These are phyloP conservation scores for Trebouxia gelatinosa DNA, from an alignment of 163 green algal genomes.

Conservation along the genomic window DNA sequence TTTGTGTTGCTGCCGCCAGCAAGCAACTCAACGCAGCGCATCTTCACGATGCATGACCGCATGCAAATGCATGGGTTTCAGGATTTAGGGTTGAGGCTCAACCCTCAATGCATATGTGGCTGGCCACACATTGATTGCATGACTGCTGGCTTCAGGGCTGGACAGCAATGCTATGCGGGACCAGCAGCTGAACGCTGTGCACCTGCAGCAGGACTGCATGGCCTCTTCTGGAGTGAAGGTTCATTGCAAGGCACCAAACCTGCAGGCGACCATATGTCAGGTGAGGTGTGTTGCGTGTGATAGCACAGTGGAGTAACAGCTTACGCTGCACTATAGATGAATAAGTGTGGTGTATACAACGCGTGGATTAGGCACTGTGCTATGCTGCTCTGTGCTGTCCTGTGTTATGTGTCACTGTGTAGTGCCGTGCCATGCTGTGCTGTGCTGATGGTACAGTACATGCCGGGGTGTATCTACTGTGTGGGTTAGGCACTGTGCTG, in stretches of 20 bases:
- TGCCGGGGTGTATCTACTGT: no score
- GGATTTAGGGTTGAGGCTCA: background rate
- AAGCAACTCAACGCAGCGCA: no score
- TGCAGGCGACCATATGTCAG: constrained; percentile 8
- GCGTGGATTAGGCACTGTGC: background rate
- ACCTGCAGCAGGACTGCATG: constrained; percentile 16
- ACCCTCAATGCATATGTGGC: background rate
- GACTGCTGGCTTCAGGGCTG: no score
- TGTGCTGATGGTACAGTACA: no score
- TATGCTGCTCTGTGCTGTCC: background rate
- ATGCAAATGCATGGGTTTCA: background rate
- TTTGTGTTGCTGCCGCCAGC: no score
- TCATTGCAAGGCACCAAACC: background rate
- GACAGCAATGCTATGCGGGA: no score
- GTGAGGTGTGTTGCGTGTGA: no score
- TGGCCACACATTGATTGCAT: no score
- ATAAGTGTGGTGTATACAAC: background rate
- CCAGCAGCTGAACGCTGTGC: constrained; percentile 6
- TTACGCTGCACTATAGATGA: no score
- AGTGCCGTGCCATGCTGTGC: background rate
- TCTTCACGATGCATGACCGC: no score
- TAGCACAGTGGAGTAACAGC: no score
- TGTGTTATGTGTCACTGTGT: background rate
- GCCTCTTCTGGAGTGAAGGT: background rate
- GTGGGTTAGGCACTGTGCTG: no score